Conservation (phyloP, 257 asterid species). For the Cruciata laevipes region DNA sequence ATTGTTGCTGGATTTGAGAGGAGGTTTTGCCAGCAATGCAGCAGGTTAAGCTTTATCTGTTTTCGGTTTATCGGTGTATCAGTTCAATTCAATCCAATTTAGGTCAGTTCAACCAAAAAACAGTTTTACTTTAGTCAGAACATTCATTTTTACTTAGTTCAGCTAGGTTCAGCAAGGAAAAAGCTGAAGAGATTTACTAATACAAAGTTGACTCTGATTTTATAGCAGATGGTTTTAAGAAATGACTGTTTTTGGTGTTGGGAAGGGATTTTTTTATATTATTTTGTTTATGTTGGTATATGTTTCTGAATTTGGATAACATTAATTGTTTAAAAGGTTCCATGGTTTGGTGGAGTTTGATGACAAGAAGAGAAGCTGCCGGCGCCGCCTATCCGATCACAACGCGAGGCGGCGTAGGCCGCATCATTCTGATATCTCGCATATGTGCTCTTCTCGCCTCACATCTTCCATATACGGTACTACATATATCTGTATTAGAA, state of each 20-base stretch:
- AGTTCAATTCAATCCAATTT: too few relatives aligned
- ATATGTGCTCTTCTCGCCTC: conserved; percentile 25
- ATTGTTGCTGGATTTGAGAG: conserved; percentile 54
- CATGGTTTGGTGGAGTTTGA: conserved; percentile 71
- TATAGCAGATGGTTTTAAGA: too few relatives aligned
- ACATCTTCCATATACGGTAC: conserved; percentile 46
- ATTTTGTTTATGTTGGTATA: not conserved
- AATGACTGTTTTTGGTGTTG: not conserved
- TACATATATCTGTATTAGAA: not conserved
- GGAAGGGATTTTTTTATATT: not conserved
- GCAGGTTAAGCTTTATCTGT: conserved; percentile 38
- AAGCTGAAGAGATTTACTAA: too few relatives aligned
- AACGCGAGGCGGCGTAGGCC: conserved; percentile 75
- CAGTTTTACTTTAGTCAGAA: too few relatives aligned
- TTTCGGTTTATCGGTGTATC: too few relatives aligned
- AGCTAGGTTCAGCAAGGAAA: too few relatives aligned
- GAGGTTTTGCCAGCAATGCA: conserved; percentile 81
- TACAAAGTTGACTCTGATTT: too few relatives aligned
- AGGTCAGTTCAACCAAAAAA: too few relatives aligned
- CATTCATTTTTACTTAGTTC: too few relatives aligned
- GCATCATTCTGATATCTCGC: conserved; percentile 41
- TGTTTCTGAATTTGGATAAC: not conserved
- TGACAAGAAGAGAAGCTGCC: conserved; percentile 71
- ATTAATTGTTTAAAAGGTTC: conserved; percentile 39
- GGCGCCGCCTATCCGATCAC: conserved; percentile 70